Evolutionary conservation across 768 basidiomycete genomes (phyloP), one percentile per base, ranked within the genome.

Genomic region (Auricularia cornea): DNA sequence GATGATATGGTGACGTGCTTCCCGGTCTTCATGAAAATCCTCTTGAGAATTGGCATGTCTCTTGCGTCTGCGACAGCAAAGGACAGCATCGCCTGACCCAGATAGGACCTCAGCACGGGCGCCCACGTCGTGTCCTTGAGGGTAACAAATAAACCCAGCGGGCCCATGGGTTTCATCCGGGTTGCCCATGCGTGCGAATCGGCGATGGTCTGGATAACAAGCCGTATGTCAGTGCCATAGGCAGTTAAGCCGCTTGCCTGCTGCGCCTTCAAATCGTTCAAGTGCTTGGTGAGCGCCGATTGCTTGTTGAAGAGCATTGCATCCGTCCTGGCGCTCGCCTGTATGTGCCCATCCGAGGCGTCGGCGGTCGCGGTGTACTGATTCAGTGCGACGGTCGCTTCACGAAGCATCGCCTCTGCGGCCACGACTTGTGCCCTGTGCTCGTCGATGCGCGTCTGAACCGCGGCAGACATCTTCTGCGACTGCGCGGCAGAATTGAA

Each of bases 61-160:
- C 81, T 75, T n/a, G 80, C 72, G 70, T 92, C 83, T 0, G 88
- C 89, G 60, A 95, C 80, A 0, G 87, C 90, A 71, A 89, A 98
- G 4, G 86, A 82, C 38, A 77, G 82, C 75, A 98, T 78, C 23
- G 78, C 70, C 3, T 59, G 35, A 3, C 81, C 83, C 3, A 99
- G 76, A 67, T 87, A 82, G 60, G 73, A 73, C 65, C 88, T 77
- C 67, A 98, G 73, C n/a, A 91, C 67, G 0, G 76, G 76, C 0
- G 84, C 86, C 84, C 91, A 98, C 64, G 77, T 68, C 2, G 79
- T 76, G 59, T 96, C 89, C 68, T 80, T 84, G 40, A 92, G 83
- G 68, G 86, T 88, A 69, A 98, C 88, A 70, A 84, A 81, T 59
- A 82, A 65, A 0, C 96, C 96, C 29, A 98, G 77, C 0, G 96